Evolutionary conservation across 2,329 filamentous ascomycete species (phyloP).

Genomic region (Chaetoscypha palmicola): DNA sequence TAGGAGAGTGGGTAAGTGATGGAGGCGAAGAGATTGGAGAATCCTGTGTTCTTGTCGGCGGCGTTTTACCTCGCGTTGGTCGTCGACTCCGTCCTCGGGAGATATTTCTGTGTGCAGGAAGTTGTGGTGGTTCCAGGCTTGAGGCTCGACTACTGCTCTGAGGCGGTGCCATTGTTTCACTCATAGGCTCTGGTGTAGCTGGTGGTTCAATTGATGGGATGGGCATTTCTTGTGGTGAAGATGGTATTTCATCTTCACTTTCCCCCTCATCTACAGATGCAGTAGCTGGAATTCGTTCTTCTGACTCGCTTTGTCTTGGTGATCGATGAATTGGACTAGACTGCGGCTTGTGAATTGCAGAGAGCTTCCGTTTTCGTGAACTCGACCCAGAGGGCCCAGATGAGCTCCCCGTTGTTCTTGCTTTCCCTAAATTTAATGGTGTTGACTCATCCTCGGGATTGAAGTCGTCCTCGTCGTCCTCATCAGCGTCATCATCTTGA

Average conservation of each 20-base stretch:
- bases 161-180: slow-evolving; percentile 31
- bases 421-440: slow-evolving; percentile 47
- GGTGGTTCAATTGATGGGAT: slow-evolving; percentile 21
- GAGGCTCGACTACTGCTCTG: slow-evolving; percentile 26
- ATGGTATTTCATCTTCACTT: slow-evolving; percentile 11
- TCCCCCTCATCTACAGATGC: slow-evolving; percentile 16
- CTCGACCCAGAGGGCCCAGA: slow-evolving; percentile 32
- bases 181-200: slow-evolving; percentile 26
- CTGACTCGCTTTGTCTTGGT: slow-evolving; percentile 9
- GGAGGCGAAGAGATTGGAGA: slow-evolving; percentile 50
- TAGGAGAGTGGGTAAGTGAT: slow-evolving; percentile 60
- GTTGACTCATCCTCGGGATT: slow-evolving; percentile 62
- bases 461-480: slow-evolving; percentile 45
- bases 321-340: slow-evolving; percentile 21
- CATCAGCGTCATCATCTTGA: slow-evolving; percentile 37
- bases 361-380: slow-evolving; percentile 48
- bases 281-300: slow-evolving; percentile 24
- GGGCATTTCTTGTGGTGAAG: slow-evolving; percentile 10
- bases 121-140: slow-evolving; percentile 18
- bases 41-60: slow-evolving; percentile 21
- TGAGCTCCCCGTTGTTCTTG: slow-evolving; percentile 29
- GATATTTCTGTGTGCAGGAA: slow-evolving; percentile 12
- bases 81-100: slow-evolving; percentile 21
- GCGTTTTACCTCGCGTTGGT: slow-evolving; percentile 24
- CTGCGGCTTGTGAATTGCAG: slow-evolving; percentile 25